Evolutionary conservation across 2,329 filamentous ascomycete species (phyloP).

Genomic region (Xylaria polymorpha): DNA sequence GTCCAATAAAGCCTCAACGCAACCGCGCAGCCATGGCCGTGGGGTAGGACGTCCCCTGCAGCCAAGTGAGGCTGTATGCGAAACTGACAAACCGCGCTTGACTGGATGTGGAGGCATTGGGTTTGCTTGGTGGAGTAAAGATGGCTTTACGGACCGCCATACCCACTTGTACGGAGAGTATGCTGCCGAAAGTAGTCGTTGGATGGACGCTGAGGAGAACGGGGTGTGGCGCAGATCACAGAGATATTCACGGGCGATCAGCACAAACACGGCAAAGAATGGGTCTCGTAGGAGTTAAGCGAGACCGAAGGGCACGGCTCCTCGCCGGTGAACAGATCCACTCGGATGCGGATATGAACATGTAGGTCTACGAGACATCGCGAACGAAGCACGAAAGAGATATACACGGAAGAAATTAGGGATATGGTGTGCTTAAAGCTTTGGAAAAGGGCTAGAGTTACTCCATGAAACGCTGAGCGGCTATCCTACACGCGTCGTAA

Average conservation of each 20-base stretch:
- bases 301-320: constrained; percentile 32
- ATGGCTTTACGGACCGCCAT: constrained; percentile 34
- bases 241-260: constrained; percentile 31
- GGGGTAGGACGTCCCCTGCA: constrained; percentile 17
- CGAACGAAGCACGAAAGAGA: constrained; percentile 23
- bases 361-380: constrained; percentile 16
- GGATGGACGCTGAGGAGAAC: constrained; percentile 24
- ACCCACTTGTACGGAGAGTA: constrained; percentile 38
- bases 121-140: constrained; percentile 15
- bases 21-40: constrained; percentile 18
- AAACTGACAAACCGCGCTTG: constrained; percentile 3
- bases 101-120: constrained; percentile 8
- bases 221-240: constrained; percentile 29
- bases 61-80: constrained; percentile 26
- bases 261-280: constrained; percentile 26
- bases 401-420: constrained; percentile 29
- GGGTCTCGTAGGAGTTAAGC: constrained; percentile 29
- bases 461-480: constrained; percentile 16
- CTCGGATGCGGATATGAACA: constrained; percentile 26
- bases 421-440: constrained; percentile 31
- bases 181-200: constrained; percentile 38
- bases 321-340: constrained; percentile 33
- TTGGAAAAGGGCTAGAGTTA: constrained; percentile 8
- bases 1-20: constrained; percentile 31
- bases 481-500: constrained; percentile 13